Evolutionary conservation across 2,329 filamentous ascomycete genomes (phyloP).

Genomic region (Fusarium pseudocircinatum): DNA sequence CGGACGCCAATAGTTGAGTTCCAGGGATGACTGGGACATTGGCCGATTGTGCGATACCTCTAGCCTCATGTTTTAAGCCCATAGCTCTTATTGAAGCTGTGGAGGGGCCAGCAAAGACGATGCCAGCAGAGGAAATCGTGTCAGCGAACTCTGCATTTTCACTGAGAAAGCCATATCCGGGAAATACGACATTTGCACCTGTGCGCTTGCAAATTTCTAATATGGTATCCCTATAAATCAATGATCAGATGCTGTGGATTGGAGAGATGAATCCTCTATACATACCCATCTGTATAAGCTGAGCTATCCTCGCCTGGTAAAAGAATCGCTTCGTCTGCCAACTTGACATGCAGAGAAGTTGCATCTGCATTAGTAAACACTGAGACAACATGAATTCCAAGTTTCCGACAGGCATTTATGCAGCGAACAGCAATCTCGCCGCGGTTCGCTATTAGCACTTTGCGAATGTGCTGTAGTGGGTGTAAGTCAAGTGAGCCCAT

Average conservation of each 20-base stretch:
- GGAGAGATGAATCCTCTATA: too few species aligned
- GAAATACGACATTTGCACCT: not conserved
- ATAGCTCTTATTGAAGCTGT: not conserved
- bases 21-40: not conserved
- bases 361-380: not conserved
- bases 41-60: not conserved
- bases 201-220: not conserved
- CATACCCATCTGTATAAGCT: not conserved
- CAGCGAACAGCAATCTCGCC: not conserved
- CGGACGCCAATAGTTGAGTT: not conserved
- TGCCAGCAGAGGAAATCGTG: not conserved
- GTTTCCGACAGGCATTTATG: not conserved
- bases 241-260: not conserved
- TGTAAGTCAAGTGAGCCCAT: conserved; percentile 1
- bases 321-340: not conserved
- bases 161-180: not conserved
- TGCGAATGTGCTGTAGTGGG: not conserved
- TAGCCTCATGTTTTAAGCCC: not conserved
- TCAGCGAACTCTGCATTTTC: not conserved
- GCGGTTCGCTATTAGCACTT: not conserved
- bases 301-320: not conserved
- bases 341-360: not conserved
- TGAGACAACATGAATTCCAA: not conserved
- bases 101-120: not conserved
- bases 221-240: not conserved